phyloP scores from a whole-genome alignment of 805 yeast species.

The Wickerhamiella nectarea region DNA sequence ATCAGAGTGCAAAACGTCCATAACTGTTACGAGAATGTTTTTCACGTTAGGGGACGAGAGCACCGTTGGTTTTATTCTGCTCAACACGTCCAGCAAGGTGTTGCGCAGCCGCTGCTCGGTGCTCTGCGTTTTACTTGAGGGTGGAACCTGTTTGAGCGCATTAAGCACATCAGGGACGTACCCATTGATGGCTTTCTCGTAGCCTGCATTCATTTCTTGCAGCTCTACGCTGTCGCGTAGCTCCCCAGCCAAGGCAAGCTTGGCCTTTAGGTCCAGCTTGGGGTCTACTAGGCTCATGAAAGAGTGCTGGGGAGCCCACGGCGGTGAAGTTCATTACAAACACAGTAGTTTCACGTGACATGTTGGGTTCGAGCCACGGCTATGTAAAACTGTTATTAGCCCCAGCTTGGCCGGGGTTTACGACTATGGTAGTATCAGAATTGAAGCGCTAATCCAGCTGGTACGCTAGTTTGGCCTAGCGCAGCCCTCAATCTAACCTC shows the following conservation, averaged over 20 bases:
- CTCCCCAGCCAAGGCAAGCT: slow-evolving; percentile 63
- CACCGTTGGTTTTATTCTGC: slow-evolving; percentile 72
- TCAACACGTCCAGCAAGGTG: slow-evolving; percentile 62
- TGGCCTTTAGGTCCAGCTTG: slow-evolving; percentile 38
- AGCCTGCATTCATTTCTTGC: slow-evolving; percentile 67
- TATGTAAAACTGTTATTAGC: no score
- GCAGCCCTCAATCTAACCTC: no score
- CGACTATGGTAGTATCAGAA: no score
- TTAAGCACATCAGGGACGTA: slow-evolving; percentile 57
- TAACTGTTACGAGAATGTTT: slow-evolving; percentile 44
- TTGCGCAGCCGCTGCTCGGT: slow-evolving; percentile 46
- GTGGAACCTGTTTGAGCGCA: slow-evolving; percentile 51
- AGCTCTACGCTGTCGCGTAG: slow-evolving; percentile 77
- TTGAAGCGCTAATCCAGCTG: no score
- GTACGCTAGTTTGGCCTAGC: no score
- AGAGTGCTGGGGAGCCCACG: background rate
- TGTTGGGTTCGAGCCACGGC: background rate
- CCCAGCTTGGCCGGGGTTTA: no score
- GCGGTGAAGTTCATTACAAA: background rate
- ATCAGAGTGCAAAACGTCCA: slow-evolving; percentile 51
- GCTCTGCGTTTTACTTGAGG: slow-evolving; percentile 13
- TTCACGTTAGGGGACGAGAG: slow-evolving; percentile 58
- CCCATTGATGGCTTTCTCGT: slow-evolving; percentile 56
- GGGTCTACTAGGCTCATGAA: slow-evolving; percentile 16
- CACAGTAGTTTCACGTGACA: background rate